Percentiles rank a stretch among this genome's conserved stretches.
These are phyloP conservation scores for Pestalotiopsis sp. DNA, from an alignment of 2,329 filamentous ascomycete species.

Conservation along the genomic window DNA sequence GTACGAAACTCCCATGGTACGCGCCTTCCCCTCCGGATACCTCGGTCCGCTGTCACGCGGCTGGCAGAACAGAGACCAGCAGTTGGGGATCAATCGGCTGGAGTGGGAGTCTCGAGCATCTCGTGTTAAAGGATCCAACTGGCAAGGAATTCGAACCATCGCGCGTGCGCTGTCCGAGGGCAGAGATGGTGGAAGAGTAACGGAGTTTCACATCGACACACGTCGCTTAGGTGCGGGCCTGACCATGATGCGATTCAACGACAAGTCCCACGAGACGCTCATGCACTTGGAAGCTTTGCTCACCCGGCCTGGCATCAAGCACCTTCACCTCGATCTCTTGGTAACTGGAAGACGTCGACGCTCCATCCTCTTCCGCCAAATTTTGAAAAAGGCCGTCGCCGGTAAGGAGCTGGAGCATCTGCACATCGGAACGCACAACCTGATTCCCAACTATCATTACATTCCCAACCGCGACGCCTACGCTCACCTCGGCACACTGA, in stretches of 20 bases:
- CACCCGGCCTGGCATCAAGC: not conserved
- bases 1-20: not conserved
- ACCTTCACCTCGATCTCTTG: not conserved
- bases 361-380: not conserved
- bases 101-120: not conserved
- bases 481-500: not conserved
- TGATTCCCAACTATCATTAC: not conserved
- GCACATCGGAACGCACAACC: not conserved
- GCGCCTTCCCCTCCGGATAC: not conserved
- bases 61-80: not conserved
- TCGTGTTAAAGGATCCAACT: not conserved
- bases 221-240: not conserved
- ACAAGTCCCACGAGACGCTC: not conserved
- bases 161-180: not conserved
- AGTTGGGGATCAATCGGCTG: not conserved
- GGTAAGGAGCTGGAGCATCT: not conserved
- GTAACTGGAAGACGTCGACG: not conserved
- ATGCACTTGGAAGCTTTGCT: not conserved
- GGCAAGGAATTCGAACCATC: not conserved
- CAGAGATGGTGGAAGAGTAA: not conserved
- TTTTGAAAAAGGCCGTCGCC: not conserved
- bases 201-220: not conserved
- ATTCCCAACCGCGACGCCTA: not conserved
- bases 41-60: not conserved
- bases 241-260: not conserved